Conservation (phyloP, 2,329 filamentous ascomycete genomes). For the Trichoderma afroharzianum region DNA sequence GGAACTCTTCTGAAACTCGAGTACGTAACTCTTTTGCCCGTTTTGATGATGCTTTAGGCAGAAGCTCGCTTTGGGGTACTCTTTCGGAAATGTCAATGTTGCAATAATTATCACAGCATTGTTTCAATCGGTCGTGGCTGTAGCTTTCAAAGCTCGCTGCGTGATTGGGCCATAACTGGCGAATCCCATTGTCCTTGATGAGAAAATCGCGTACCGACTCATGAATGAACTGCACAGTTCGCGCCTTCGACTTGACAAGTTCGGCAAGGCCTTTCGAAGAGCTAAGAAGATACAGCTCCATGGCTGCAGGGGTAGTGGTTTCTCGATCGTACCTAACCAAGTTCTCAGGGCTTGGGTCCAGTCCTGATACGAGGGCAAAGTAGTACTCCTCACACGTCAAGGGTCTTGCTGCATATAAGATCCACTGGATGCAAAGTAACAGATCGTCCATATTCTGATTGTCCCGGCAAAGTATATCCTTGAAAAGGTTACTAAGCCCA, state of each 20-base stretch:
- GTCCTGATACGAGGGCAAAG: conserved; percentile 21
- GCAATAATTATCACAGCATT: not conserved
- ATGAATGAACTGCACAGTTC: not conserved
- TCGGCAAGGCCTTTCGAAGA: not conserved
- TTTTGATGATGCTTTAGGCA: not conserved
- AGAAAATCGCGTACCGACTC: not conserved
- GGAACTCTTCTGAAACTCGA: not conserved
- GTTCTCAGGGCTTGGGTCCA: not conserved
- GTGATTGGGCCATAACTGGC: not conserved
- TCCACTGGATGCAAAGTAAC: conserved; percentile 46
- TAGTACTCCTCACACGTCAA: conserved; percentile 45
- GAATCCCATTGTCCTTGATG: not conserved
- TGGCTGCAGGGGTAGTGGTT: not conserved
- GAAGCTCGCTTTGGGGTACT: not conserved
- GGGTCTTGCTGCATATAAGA: conserved; percentile 47
- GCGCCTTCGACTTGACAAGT: not conserved
- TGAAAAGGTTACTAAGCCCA: conserved; percentile 47
- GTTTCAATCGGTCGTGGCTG: not conserved
- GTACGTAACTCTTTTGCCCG: not conserved
- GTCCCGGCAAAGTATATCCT: conserved; percentile 50
- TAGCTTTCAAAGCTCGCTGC: not conserved
- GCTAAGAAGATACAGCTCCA: not conserved
- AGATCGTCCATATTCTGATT: conserved; percentile 37
- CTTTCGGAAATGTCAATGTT: not conserved
- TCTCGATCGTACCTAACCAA: not conserved